Evolutionary conservation across 2,329 filamentous ascomycete genomes (phyloP), one percentile per base, ranked within the genome.

Genomic region (Pleomassaria siparia): DNA sequence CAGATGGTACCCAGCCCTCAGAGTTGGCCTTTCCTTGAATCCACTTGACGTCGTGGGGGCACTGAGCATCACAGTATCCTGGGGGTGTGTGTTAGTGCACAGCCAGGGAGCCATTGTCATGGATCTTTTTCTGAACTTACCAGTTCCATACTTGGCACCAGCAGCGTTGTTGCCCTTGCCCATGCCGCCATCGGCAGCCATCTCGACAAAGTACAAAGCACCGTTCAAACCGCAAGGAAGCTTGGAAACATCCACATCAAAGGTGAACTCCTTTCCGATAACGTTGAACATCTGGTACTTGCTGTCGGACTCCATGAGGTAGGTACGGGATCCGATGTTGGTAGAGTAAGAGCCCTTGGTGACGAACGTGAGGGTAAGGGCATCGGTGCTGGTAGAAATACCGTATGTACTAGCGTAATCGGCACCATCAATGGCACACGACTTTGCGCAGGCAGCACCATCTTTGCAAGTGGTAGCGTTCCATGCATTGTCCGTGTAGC

Each of bases 141-240:
- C 81, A 41, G 80, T 82, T 57, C 81, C 81, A 67, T 81, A 82
- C 66, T 80, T 78, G 62, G 82, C 81, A 56, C 74, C 74, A 42
- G 74, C 74, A 54, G 69, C 69, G 66, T 76, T 84, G 68, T 67
- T 73, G 59, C 78, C 80, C 57, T 72, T 73, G 49, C 72, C 61
- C 44, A 76, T 59, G 33, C 83, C 85, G 62, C 86, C 86, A 57
- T 85, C 80, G 10, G 75, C 70, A 10, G 80, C 76, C 83, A 87
- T 87, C 59, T 79, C 73, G 13, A 80, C 74, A 33, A 87, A 67
- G 66, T 69, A 70, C 42, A 69, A 51, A 55, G 67, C 69, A 45
- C 85, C 86, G 70, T 89, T 89, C 49, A 89, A 72, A 50, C 86
- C 86, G 61, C 86, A 89, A 50, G 81, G 80, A 16, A 87, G 74